Evolutionary conservation across 2,329 filamentous ascomycete genomes (phyloP), one percentile per base, ranked within the genome.

Genomic region (Aspergillus alliaceus): DNA sequence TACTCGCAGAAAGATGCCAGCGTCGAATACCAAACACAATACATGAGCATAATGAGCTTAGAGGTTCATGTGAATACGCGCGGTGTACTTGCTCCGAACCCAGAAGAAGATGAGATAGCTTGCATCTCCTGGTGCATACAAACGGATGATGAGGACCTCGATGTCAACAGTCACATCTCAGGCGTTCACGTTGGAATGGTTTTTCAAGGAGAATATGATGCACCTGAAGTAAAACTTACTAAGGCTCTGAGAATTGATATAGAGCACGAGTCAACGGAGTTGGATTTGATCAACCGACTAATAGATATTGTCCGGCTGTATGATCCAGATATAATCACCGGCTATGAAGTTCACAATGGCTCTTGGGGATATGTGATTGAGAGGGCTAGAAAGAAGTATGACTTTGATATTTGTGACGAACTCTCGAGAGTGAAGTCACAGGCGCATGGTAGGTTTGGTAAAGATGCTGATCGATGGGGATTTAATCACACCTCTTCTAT

Each of bases 281-380:
- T 96, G 3, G 91, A 96, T 62, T 74, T 97, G 29, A 86, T 99
- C 71, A 89, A 90, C 42, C 84, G 86, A n/a, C 84, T 98, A 73
- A 87, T 96, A 15, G 89, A 95, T 64, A 87, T 96, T 66, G 93
- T 99, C 20, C 86, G 92, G 35, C 79, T 80, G 3, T 83, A 90
- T 66, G 95, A 99, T 71, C 95, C 95, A 0, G 95, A 99, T 68
- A 90, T 99, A 27, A 79, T 99, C 40, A 95, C 93, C 0, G 95
- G 95, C 0, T 99, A 95, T 66, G 95, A 99, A 73, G 92, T 98
- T 0, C 92, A 97, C 68, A 91, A 92, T 53, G 84, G 86, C 57
- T 97, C 93, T 0, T 99, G 95, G 95, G 95, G 96, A 1, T 99
- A 96, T 72, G 75, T 99, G 35, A 93, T 97, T 49, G 93, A 99